Evolutionary conservation across 2,329 filamentous ascomycete genomes (phyloP), one percentile per base, ranked within the genome.

Genomic region (Byssoonygena ceratinophila): DNA sequence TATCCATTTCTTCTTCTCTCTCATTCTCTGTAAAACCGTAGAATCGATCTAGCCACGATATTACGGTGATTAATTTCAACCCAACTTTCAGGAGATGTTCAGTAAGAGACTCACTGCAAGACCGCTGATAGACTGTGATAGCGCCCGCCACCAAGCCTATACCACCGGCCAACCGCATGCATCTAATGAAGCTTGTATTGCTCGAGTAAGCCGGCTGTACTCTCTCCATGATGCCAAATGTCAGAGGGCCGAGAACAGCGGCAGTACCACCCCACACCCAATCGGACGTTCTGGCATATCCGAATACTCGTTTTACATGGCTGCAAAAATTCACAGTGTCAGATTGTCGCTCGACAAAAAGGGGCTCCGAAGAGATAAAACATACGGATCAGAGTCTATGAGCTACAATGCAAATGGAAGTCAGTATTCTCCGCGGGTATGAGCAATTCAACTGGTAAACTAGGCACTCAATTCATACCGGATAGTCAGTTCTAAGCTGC

Each of bases 371-470:
- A 4, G 23, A 9, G 60, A 6, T 1, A 54, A 53, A 57, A 71
- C 84, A 68, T 90, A 96, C 90, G 92, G 92, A 73, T 98, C 92
- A 76, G 87, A 94, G 77, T 98, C 92, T 73, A 98, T 97, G 75
- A 97, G 85, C 92, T 98, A 74, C 60, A 54, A 53, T 40, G 52
- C 4, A 32, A n/a, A 31, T 18, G n/a, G 23, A 37, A 12, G 39
- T 51, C 46, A 57, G 51, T 14, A 43, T 39, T 34, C 16, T 16
- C n/a, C 61, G 55, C 40, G 3, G 16, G 12, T 46, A 29, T 7
- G 36, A 46, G 34, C 25, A 31, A 3, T n/a, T 48, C 18, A 44
- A 20, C 29, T 31, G 44, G 51, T 29, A 22, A 45, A 25, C 29
- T 22, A 56, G 36, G 49, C 22, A 46, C 9, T 18, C 23, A 62